Evolutionary conservation across 2,329 filamentous ascomycete genomes (phyloP), one percentile per base, ranked within the genome.

Genomic region (Thyridium curvatum): DNA sequence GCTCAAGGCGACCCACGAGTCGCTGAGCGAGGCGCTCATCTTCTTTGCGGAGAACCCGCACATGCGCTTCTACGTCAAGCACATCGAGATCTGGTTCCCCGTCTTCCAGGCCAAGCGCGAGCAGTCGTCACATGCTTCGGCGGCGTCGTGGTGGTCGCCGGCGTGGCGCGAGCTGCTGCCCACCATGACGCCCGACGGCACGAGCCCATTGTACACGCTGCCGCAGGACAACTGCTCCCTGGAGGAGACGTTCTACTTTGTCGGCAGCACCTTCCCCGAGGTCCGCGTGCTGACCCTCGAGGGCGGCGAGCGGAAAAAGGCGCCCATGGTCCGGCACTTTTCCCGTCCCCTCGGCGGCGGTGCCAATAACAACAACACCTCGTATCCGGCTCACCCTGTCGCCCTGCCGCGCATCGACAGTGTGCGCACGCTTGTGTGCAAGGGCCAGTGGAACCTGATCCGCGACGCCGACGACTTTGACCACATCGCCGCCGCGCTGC

Each of bases 401-500:
- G 32, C 39, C 31, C 59, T 60, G 40, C 52, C 56, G 14, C 50
- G 45, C 15, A 63, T 84, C 3, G 56, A 65, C 3, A 73, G 74
- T 3, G 72, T 88, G 26, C 72, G 72, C 38, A 86, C 82, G 1
- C 68, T 88, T 15, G 75, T 87, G 32, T 82, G 83, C 58, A 80
- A 83, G 50, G 84, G 84, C 7, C 82, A 86, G 48, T 89, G 84
- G 84, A 88, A 88, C 52, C 68, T 88, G 18, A 82, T 86, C 57
- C 70, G 84, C 34, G 66, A 72, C 13, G 64, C 74, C 32, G 62
- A 66, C 14, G 82, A 88, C 55, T 87, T 84, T 59, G 61, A 69
- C 40, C 69, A 68, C 37, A 71, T 89, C 36, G 67, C 77, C 15
- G 58, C 62, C 12, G 82, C 82, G 5, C 56, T 88, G 32, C 84